These are phyloP conservation scores for Albugo candida DNA, from an alignment of 352 stramenopile genomes.

Conservation along the genomic window DNA sequence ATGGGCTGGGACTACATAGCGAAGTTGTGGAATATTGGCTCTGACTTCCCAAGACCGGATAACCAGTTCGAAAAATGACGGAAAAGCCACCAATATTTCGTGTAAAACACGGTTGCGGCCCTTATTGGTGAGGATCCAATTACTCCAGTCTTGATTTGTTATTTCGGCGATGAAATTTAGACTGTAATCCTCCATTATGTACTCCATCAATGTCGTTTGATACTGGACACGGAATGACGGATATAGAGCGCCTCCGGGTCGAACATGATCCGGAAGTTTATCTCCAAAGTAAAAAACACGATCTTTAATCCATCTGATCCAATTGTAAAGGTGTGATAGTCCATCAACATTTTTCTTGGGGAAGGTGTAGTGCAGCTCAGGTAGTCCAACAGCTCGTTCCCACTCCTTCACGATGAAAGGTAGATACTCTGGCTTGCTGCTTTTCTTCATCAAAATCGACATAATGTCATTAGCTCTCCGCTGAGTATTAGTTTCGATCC, in stretches of 20 bases:
- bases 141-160: conserved; percentile 51
- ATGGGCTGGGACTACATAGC: conserved; percentile 43
- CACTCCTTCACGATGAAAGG: conserved; percentile 29
- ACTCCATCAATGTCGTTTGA: conserved; percentile 29
- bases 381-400: conserved; percentile 29
- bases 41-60: conserved; percentile 55
- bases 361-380: conserved; percentile 48
- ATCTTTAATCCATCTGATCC: conserved; percentile 67
- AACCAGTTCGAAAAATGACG: conserved; percentile 24
- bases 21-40: conserved; percentile 8
- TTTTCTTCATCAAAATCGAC: conserved; percentile 17
- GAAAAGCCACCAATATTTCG: conserved; percentile 16
- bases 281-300: conserved; percentile 37
- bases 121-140: conserved; percentile 52
- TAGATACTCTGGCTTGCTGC: conserved; percentile 38
- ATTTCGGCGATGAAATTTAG: conserved; percentile 25
- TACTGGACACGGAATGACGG: conserved; percentile 48
- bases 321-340: conserved; percentile 50
- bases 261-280: conserved; percentile 20
- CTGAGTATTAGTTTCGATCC: conserved; percentile 36
- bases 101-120: conserved; percentile 35
- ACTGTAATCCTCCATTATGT: conserved; percentile 52
- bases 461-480: conserved; percentile 29
- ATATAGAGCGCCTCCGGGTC: conserved; percentile 27
- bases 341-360: conserved; percentile 35